Conservation (phyloP, 23 red algal species). For the Gracilaria gracilis region DNA sequence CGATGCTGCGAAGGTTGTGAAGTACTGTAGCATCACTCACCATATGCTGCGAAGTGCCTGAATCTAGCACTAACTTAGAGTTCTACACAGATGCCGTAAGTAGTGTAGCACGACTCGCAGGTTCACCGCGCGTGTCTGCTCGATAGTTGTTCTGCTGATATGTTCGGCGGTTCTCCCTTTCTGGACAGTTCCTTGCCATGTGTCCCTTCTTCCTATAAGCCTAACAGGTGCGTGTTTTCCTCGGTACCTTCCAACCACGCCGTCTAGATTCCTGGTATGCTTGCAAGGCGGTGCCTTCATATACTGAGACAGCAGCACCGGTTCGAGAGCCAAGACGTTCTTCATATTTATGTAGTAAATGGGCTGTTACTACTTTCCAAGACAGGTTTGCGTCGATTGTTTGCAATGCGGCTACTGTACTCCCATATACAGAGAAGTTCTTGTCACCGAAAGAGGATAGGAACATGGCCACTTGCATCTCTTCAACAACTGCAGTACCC, state of each 20-base stretch:
- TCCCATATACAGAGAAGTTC: background rate
- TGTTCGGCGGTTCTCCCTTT: too few species aligned
- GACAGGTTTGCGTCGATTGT: too few species aligned
- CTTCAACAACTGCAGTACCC: too few species aligned
- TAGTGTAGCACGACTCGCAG: too few species aligned
- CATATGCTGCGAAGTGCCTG: too few species aligned
- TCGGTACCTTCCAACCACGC: background rate
- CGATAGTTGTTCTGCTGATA: too few species aligned
- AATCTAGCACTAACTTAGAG: too few species aligned
- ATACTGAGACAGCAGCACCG: background rate
- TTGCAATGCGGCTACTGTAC: background rate
- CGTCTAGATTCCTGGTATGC: background rate
- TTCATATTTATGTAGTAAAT: background rate
- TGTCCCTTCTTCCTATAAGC: background rate
- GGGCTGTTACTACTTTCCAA: background rate
- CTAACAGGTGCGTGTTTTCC: background rate
- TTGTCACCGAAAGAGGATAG: conserved; percentile 4
- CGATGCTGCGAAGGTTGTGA: too few species aligned
- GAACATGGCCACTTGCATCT: conserved; percentile 7
- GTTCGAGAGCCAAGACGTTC: too few species aligned
- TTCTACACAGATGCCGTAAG: too few species aligned
- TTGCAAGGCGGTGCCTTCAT: background rate
- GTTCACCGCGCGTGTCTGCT: too few species aligned
- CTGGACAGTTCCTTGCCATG: background rate
- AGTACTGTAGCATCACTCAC: too few species aligned